Base-by-base conservation (phyloP, 2,329 filamentous ascomycete genomes). In the Claviceps quebecensis region DNA sequence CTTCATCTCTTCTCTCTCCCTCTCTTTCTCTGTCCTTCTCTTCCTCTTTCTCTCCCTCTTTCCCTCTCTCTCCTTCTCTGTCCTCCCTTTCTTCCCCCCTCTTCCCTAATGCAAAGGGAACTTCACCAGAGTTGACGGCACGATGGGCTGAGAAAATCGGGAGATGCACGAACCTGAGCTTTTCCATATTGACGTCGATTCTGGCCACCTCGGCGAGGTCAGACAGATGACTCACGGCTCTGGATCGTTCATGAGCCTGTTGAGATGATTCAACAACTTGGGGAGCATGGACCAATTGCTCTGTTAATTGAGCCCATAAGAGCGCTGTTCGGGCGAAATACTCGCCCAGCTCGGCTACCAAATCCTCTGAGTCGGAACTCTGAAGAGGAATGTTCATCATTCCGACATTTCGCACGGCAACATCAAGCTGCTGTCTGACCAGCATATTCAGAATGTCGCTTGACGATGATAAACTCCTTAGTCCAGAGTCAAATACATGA, bases 291-390 rank as follows among this genome's bases (percentile, higher is more conserved):
- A 65, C 55, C n/a, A 69, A 56, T 38, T 55, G 58, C n/a, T 66
- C 61, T 37, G 66, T 66, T 48, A 69, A 54, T 22, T 55, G 56
- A n/a, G 61, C 59, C 62, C 60, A 66, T 51, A 67, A 56, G 39
- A 59, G 51, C 22, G 66, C 64, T n/a, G 63, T 65, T 26, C 61
- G 63, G 34, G 59, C 57, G 23, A 68, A 54, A 52, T 68, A 69
- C 23, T 68, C 65, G 36, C 66, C 66, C 52, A 67, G 60, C 37
- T 67, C 64, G 36, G 56, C 56, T 43, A 67, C 59, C 48, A 68
- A 52, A 41, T 62, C 64, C 14, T 59, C 57, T 14, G 59, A 55
- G 44, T 58, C 54, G n/a, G 49, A 52, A 26, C 44, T 44, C 11
- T 47, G 52, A 38, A 51, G 53, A 44, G 53, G 56, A n/a, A 48